Conservation (phyloP, 2,329 filamentous ascomycete genomes). For the Monilinia polystroma region DNA sequence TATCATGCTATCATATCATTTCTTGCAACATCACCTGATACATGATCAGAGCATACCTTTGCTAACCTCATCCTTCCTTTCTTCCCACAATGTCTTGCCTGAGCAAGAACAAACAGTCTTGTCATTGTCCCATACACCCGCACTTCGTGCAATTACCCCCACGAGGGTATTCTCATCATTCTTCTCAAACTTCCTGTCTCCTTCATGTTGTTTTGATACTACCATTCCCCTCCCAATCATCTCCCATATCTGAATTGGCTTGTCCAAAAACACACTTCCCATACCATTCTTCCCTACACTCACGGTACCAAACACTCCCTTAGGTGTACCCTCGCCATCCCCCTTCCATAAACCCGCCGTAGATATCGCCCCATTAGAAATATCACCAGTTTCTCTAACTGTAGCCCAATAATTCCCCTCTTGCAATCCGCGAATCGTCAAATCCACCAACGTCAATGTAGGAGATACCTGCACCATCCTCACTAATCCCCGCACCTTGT, state of each 20-base stretch:
- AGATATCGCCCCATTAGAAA: slow-evolving; percentile 77
- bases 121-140: slow-evolving; percentile 98
- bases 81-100: slow-evolving; percentile 97
- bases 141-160: slow-evolving; percentile 90
- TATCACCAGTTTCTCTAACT: slow-evolving; percentile 82
- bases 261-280: slow-evolving; percentile 78
- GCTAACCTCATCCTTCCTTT: slow-evolving; percentile 82
- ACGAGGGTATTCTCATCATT: slow-evolving; percentile 86
- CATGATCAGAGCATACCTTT: slow-evolving; percentile 79
- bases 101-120: slow-evolving; percentile 98
- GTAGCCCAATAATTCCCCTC: slow-evolving; percentile 82
- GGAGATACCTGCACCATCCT: slow-evolving; percentile 90
- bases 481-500: slow-evolving; percentile 79
- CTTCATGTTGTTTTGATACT: slow-evolving; percentile 65
- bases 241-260: slow-evolving; percentile 87
- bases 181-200: slow-evolving; percentile 56
- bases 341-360: slow-evolving; percentile 77
- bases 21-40: slow-evolving; percentile 30
- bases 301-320: slow-evolving; percentile 71
- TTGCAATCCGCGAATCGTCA: slow-evolving; percentile 79
- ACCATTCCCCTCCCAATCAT: slow-evolving; percentile 92
- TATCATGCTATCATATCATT: slow-evolving; percentile 24
- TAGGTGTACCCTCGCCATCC: slow-evolving; percentile 43
- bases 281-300: slow-evolving; percentile 73
- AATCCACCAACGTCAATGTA: slow-evolving; percentile 77